Base-by-base conservation (phyloP, 257 asterid genomes). In the Thymus quinquecostatus region DNA sequence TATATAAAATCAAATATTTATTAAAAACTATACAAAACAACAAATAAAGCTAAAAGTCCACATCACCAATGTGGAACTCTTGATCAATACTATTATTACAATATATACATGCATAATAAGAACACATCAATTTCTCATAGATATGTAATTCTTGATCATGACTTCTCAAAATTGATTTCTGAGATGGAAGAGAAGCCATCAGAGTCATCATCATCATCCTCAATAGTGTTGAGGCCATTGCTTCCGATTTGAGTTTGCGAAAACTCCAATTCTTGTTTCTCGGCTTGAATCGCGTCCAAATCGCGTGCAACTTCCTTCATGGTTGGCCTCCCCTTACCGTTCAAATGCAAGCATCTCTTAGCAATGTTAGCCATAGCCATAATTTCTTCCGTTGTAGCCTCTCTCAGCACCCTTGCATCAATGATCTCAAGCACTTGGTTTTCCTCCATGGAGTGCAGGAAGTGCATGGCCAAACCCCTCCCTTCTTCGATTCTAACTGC, bases 241-340 rank as follows among this genome's bases (percentile, higher is more conserved):
- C 3, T 48, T 13, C 3, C 21, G 1, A 49, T 49, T 5, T 13
- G 29, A 13, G 4, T 49, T n/a, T n/a, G 27, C 28, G 28, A 12
- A n/a, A 11, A 48, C 12, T 48, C 54, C 0, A 27, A 48, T 13
- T 49, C 55, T 13, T 49, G 55, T n/a, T 49, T 60, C 70, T 12
- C 40, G 10, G 30, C 61, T 60, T 72, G 78, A 21, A 75, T 71
- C 27, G 63, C 66, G 48, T 75, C 86, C 57, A 82, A 69, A 44
- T 76, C 75, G 5, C 43, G 49, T 0, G 77, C 83, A 13, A 81
- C 83, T 61, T 78, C 78, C 66, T 44, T 81, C 86, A 78, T 81
- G 1, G 81, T 81, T 3, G 83, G 86, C 74, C 81, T 78, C 68
- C 51, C 45, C 71, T 50, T 81, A 5, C 85, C 83, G 10, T 74